Evolutionary conservation across 2,329 filamentous ascomycete species (phyloP), one percentile per base, ranked within the genome.

Genomic region (Teratosphaeria zuluensis): DNA sequence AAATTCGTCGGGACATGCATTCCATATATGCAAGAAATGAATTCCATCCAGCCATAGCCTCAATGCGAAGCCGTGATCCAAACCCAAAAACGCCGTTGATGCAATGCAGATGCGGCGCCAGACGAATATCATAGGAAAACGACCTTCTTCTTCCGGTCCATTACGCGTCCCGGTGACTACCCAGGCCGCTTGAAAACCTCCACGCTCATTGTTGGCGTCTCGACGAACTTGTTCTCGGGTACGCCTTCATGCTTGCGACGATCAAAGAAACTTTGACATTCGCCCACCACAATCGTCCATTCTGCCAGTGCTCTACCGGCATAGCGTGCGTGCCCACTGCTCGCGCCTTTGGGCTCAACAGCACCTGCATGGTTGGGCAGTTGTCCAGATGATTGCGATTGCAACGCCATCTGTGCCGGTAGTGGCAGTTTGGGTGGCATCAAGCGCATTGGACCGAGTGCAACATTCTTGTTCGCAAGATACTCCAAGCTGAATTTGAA

Each of bases 191-290:
- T 77, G 65, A 87, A 82, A 2, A 83, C 81, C 63, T 89, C 85
- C 5, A 88, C 81, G 1, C 82, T 81, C 24, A 89, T 74, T 5
- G 76, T 78, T 2, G 86, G 86, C 51, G 86, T 85, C 72, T 92
- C 89, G 51, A 92, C 84, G 51, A 86, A 83, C 64, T 76, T 78
- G 60, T 90, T 81, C 0, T 77, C 77, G 1, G 82, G 79, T 9
- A 91, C 82, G 52, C 89, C 89, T 69, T 94, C 89, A 53, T 84
- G 84, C 56, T 85, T 84, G 57, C 89, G 81, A 53, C 89, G 80
- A 59, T 92, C 88, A 33, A 90, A 84, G 72, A 92, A 94, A 68
- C 84, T 89, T 73, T 92, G 90, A 75, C 85, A 90, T 70, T 94
- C 89, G 58, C 83, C 82, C 16, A 91, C 84, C 21, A 92, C 82